These are phyloP conservation scores for Solanum aculeatissimum DNA, from an alignment of 305 asterid species.

Conservation along the genomic window DNA sequence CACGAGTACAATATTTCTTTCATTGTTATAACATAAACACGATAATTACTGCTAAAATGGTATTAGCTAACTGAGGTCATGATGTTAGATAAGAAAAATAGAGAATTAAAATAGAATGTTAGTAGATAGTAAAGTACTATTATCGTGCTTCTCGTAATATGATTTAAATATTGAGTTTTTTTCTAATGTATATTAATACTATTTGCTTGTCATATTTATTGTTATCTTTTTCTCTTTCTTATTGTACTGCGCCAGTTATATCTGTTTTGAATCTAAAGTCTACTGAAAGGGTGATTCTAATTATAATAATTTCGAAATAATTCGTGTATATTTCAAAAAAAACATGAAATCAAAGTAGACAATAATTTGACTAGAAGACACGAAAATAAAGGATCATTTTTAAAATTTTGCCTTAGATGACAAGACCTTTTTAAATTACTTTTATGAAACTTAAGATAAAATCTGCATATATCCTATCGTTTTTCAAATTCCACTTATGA, in stretches of 20 bases:
- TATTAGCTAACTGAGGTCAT: not conserved
- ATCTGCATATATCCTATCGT: not conserved
- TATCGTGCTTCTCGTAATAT: not conserved
- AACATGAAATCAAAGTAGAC: no score
- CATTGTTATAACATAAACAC: not conserved
- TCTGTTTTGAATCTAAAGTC: not conserved
- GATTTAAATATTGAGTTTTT: not conserved
- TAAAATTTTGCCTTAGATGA: no score
- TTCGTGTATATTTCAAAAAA: no score
- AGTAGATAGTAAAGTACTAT: not conserved
- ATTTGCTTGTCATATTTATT: not conserved
- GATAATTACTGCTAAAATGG: not conserved
- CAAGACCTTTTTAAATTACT: no score
- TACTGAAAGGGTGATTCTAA: not conserved
- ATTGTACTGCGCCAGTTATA: not conserved
- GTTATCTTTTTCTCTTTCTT: not conserved
- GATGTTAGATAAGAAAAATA: no score
- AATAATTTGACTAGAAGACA: no score
- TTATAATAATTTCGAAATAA: no score
- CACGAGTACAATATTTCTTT: not conserved
- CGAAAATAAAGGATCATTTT: no score
- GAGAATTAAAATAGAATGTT: not conserved
- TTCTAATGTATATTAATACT: not conserved
- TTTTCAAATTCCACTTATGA: not conserved
- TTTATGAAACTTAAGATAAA: not conserved